Evolutionary conservation across 2,329 filamentous ascomycete species (phyloP), one percentile per base, ranked within the genome.

Genomic region (Chrysosphaeria jannelii): DNA sequence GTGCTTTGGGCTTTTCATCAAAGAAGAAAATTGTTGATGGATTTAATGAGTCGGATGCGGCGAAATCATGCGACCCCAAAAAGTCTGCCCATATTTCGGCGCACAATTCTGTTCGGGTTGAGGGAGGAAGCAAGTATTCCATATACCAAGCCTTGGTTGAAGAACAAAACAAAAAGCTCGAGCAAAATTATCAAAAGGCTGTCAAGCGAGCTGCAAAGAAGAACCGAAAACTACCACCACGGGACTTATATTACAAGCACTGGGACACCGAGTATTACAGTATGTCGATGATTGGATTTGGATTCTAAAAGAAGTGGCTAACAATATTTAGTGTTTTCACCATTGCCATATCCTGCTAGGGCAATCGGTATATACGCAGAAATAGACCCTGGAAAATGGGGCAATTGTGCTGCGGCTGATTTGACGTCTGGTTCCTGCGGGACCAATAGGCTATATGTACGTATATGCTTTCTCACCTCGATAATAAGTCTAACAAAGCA

Each of bases 101-200:
- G 0, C 72, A 81, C 46, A 75, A 64, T 34, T 56, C 69, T 1
- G 59, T 76, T 20, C n/a, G n/a, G n/a, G n/a, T n/a, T n/a, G n/a
- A 18, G 16, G 16, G n/a, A 7, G 16, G n/a, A 7, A 7, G 7
- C 7, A n/a, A n/a, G 7, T n/a, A n/a, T 18, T 7, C 7, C 16
- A n/a, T 18, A n/a, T n/a, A 18, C 28, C 13, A 10, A 25, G 11
- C 11, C 13, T n/a, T n/a, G n/a, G n/a, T n/a, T n/a, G n/a, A n/a
- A n/a, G n/a, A n/a, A n/a, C 4, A 45, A 48, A 10, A 38, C 61
- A 4, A 38, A 37, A 7, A 27, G 5, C 37, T 57, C 0, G 57
- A 68, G 14, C 41, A 42, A 4, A 53, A 57, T 15, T 74, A 74
- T 37, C 40, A 44, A 13, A 56, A 53, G 29, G 57, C 57, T 1